Percentiles rank a stretch among this genome's conserved stretches.
These are phyloP conservation scores for Dendrocalamus latiflorus DNA, from an alignment of 202 grass and related monocot species.

Conservation along the genomic window DNA sequence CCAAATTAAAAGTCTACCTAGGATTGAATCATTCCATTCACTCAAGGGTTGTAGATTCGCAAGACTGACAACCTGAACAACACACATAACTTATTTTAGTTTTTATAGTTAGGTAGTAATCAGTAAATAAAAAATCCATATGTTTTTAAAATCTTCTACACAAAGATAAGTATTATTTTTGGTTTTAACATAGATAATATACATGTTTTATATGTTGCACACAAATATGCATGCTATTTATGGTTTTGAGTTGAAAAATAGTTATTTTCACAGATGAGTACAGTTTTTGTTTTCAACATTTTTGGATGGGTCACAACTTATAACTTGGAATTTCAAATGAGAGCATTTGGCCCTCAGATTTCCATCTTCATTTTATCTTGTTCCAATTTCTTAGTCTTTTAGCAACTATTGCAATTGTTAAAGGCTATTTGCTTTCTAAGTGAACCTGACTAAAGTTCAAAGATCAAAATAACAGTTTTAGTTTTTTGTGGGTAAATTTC, in stretches of 20 bases:
- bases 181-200: not conserved
- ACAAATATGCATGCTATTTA: not conserved
- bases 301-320: not conserved
- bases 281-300: not conserved
- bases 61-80: not conserved
- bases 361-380: not conserved
- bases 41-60: not conserved
- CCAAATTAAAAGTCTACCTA: not conserved
- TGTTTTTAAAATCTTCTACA: not conserved
- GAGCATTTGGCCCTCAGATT: not conserved
- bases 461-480: not conserved
- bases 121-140: not conserved
- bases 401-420: not conserved
- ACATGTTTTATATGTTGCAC: not conserved
- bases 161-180: not conserved
- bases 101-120: not conserved
- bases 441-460: not conserved
- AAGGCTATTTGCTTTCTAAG: not conserved
- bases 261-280: not conserved
- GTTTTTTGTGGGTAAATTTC: not conserved
- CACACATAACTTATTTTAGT: not conserved
- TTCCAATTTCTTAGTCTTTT: not conserved
- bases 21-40: not conserved
- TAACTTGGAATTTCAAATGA: not conserved
- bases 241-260: not conserved